Conservation (phyloP, 192 early-diverging fungal species). For the Umbelopsis vinacea region DNA sequence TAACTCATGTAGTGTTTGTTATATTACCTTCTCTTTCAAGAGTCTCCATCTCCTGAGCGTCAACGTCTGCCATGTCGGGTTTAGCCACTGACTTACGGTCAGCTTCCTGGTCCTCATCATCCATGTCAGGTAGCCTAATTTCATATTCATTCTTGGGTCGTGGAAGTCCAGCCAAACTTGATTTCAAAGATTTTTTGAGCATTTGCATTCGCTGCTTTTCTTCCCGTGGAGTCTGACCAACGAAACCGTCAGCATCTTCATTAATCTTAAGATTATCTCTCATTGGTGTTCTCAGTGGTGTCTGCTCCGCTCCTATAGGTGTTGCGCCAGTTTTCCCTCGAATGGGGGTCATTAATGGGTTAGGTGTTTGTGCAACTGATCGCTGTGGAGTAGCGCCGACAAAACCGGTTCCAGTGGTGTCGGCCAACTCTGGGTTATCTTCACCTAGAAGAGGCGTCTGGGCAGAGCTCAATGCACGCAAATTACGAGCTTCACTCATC, state of each 20-base stretch:
- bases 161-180: conserved; percentile 74
- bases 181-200: conserved; percentile 72
- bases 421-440: conserved; percentile 52
- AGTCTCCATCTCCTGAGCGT: conserved; percentile 51
- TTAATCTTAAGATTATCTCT: conserved; percentile 71
- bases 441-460: conserved; percentile 89
- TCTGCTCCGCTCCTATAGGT: conserved; percentile 54
- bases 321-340: conserved; percentile 31
- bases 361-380: conserved; percentile 72
- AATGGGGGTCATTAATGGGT: conserved; percentile 63
- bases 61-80: conserved; percentile 80
- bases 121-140: conserved; percentile 79
- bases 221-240: conserved; percentile 73
- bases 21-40: conserved; percentile 55
- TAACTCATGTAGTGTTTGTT: too few species aligned
- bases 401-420: conserved; percentile 60
- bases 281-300: conserved; percentile 59
- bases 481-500: conserved; percentile 82
- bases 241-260: conserved; percentile 34
- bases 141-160: conserved; percentile 93
- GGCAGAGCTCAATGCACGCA: conserved; percentile 70
- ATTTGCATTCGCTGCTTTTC: conserved; percentile 58
- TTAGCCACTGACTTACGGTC: conserved; percentile 40
- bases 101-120: conserved; percentile 43
- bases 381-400: conserved; percentile 64